These are phyloP conservation scores for Wickerhamiella domercqiae DNA, from an alignment of 805 yeast genomes.

Conservation along the genomic window DNA sequence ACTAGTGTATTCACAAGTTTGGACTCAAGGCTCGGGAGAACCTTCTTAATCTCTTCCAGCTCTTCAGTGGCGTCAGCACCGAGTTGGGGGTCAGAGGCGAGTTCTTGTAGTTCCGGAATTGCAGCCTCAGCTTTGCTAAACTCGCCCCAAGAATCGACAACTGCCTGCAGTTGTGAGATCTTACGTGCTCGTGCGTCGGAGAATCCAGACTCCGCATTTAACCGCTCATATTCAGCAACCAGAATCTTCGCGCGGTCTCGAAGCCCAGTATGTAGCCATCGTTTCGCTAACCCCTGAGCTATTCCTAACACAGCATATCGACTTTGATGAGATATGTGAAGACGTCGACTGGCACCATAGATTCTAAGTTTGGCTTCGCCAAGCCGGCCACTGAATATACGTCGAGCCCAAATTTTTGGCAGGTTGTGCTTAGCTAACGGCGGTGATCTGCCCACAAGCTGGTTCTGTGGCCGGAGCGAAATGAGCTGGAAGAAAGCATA, in stretches of 20 bases:
- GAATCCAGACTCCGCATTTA: constrained; percentile 29
- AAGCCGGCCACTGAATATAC: no score
- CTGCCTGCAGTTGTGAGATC: constrained; percentile 31
- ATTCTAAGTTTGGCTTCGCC: no score
- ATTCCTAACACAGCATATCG: no score
- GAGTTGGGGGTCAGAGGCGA: constrained; percentile 34
- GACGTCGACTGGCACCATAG: no score
- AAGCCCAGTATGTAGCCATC: constrained; percentile 35
- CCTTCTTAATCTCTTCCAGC: constrained; percentile 32
- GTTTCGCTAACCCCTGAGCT: background rate
- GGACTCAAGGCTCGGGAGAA: constrained; percentile 29
- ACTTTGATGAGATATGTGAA: no score
- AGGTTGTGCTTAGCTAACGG: background rate
- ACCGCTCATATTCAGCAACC: constrained; percentile 26
- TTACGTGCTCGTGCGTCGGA: constrained; percentile 34
- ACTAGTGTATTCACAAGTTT: constrained; percentile 42
- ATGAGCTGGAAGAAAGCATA: no score
- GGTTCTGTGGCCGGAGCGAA: no score
- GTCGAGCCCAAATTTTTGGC: no score
- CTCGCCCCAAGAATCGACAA: constrained; percentile 30
- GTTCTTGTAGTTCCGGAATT: constrained; percentile 30
- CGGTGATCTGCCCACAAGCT: background rate
- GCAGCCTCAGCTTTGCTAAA: constrained; percentile 23
- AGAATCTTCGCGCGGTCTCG: constrained; percentile 33
- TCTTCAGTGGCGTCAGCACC: constrained; percentile 50